These are phyloP conservation scores for Hevea brasiliensis DNA, from an alignment of 345 rosid genomes.

Conservation along the genomic window DNA sequence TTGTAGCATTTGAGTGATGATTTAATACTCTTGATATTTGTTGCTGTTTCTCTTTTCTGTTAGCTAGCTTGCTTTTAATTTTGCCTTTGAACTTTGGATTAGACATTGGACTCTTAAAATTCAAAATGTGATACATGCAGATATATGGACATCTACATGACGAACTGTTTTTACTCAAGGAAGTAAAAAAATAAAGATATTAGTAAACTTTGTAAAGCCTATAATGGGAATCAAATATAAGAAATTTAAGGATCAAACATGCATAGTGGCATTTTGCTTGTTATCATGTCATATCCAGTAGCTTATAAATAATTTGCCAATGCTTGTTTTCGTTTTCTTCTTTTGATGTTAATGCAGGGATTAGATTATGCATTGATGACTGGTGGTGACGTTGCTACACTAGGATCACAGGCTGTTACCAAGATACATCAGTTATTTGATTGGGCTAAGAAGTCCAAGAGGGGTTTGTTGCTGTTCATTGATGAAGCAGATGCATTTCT, in stretches of 20 bases:
- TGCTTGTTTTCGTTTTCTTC: constrained; percentile 17
- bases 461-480: constrained; percentile 85
- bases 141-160: neutral
- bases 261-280: neutral
- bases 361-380: constrained; percentile 99
- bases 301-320: too few relatives aligned
- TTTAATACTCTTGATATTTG: neutral
- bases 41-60: neutral
- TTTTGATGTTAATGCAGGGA: constrained; percentile 53
- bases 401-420: constrained; percentile 97
- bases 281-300: neutral
- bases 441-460: constrained; percentile 89
- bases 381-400: constrained; percentile 96
- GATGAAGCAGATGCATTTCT: constrained; percentile 99
- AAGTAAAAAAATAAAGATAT: neutral
- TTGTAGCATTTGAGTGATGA: neutral
- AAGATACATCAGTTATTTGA: constrained; percentile 96
- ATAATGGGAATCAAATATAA: neutral
- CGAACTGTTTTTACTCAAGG: neutral
- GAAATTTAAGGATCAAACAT: constrained; percentile 6
- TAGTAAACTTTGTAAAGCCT: neutral
- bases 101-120: neutral
- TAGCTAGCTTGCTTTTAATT: neutral
- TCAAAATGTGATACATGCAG: neutral
- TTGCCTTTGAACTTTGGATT: neutral